Evolutionary conservation across 805 yeast genomes (phyloP).

Genomic region (Metschnikowia aberdeeniae): DNA sequence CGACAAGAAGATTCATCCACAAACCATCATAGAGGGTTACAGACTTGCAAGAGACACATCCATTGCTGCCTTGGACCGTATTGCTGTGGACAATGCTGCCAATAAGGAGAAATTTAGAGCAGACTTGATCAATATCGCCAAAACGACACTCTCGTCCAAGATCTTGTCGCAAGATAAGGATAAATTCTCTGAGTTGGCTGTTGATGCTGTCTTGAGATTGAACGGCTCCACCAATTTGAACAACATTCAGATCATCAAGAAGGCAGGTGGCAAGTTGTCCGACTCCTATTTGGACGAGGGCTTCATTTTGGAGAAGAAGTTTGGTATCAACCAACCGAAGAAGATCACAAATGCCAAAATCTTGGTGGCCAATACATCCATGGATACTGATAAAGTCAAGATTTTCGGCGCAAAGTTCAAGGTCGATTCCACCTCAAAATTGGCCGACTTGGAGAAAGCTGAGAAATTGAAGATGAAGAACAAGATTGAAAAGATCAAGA

Average conservation of each 20-base stretch:
- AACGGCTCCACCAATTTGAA: slow-evolving; percentile 85
- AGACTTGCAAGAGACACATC: slow-evolving; percentile 89
- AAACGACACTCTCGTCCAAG: slow-evolving; percentile 89
- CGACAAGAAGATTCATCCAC: slow-evolving; percentile 94
- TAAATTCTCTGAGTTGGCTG: slow-evolving; percentile 83
- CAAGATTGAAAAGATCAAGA: slow-evolving; percentile 85
- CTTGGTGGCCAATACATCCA: slow-evolving; percentile 88
- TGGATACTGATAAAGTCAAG: slow-evolving; percentile 97
- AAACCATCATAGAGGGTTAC: slow-evolving; percentile 93
- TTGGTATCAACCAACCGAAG: slow-evolving; percentile 94
- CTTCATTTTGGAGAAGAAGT: slow-evolving; percentile 83
- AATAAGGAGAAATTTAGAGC: slow-evolving; percentile 58
- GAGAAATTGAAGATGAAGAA: slow-evolving; percentile 89
- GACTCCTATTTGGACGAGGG: slow-evolving; percentile 97
- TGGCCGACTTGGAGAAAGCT: slow-evolving; percentile 91
- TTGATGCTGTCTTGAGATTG: slow-evolving; percentile 85
- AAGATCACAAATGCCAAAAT: slow-evolving; percentile 77
- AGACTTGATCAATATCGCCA: slow-evolving; percentile 84
- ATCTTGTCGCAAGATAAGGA: slow-evolving; percentile 93
- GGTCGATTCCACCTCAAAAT: slow-evolving; percentile 90
- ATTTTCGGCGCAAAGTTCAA: slow-evolving; percentile 96
- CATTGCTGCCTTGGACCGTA: slow-evolving; percentile 65
- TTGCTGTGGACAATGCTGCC: slow-evolving; percentile 69
- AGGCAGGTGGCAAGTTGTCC: slow-evolving; percentile 84
- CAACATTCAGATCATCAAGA: slow-evolving; percentile 89